Evolutionary conservation across 768 basidiomycete genomes (phyloP).

Genomic region (Erythrobasidium yunnanense): DNA sequence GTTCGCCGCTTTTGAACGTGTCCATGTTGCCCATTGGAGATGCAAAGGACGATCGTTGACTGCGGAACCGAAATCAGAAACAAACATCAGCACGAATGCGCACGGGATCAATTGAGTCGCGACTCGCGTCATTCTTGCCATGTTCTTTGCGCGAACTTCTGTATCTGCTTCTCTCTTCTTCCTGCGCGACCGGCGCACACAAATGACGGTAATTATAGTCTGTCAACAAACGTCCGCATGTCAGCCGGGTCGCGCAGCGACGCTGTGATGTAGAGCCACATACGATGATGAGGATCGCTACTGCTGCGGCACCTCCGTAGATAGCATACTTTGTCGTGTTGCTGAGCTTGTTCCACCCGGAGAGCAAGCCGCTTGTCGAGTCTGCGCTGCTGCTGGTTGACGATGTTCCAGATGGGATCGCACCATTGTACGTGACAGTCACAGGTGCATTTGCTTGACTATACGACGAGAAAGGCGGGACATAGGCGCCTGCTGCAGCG

Average conservation of each 20-base stretch:
- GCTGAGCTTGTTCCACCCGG: background rate
- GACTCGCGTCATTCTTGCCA: slow-evolving; percentile 22
- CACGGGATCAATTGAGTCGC: background rate
- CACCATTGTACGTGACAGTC: background rate
- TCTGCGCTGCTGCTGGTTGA: background rate
- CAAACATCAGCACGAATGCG: background rate
- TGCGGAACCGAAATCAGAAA: background rate
- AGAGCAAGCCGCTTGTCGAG: background rate
- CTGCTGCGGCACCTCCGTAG: slow-evolving; percentile 5
- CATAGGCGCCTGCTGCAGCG: background rate
- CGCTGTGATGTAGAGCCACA: too few species aligned
- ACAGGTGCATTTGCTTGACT: background rate
- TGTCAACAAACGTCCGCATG: too few species aligned
- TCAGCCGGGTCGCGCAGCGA: too few species aligned
- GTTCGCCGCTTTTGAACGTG: background rate
- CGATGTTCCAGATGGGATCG: background rate
- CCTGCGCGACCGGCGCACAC: background rate
- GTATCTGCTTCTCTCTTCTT: background rate
- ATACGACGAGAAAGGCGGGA: background rate
- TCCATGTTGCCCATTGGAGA: slow-evolving; percentile 7
- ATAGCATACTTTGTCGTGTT: slow-evolving; percentile 19
- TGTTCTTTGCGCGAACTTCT: background rate
- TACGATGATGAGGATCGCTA: slow-evolving; percentile 8
- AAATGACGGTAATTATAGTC: background rate
- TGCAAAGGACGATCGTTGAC: slow-evolving; percentile 16